These are phyloP conservation scores for Nicotiana tabacum DNA, from an alignment of 257 asterid species.

Conservation along the genomic window DNA sequence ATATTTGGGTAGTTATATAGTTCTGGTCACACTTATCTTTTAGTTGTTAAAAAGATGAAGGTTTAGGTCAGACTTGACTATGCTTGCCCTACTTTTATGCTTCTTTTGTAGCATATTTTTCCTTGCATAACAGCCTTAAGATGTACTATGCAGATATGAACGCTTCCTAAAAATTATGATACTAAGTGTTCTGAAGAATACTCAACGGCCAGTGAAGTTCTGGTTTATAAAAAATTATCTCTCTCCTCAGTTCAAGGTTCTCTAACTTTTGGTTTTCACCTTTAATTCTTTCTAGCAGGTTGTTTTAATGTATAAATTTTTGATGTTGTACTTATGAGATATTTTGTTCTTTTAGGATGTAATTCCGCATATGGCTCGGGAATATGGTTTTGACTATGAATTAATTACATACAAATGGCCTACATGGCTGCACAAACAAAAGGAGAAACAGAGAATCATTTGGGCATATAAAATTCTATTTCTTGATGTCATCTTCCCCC, in stretches of 20 bases:
- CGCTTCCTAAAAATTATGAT: slow-evolving; percentile 95
- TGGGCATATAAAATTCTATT: slow-evolving; percentile 96
- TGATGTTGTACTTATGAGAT: slow-evolving; percentile 4
- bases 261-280: background rate
- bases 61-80: background rate
- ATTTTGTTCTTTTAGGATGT: slow-evolving; percentile 49
- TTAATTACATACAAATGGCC: slow-evolving; percentile 99
- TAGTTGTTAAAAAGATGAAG: background rate
- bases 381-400: slow-evolving; percentile 90
- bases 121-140: slow-evolving; percentile 12
- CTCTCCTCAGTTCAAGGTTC: slow-evolving; percentile 96
- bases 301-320: background rate
- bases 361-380: slow-evolving; percentile 90
- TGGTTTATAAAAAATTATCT: slow-evolving; percentile 99
- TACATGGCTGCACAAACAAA: slow-evolving; percentile 95
- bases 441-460: slow-evolving; percentile 91
- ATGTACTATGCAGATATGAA: slow-evolving; percentile 67
- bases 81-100: background rate
- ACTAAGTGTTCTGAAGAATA: slow-evolving; percentile 83
- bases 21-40: background rate
- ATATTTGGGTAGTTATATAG: background rate
- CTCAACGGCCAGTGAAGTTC: slow-evolving; percentile 84
- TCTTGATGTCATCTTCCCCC: slow-evolving; percentile 98
- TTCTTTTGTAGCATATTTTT: background rate
- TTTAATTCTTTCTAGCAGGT: slow-evolving; percentile 7